phyloP scores from a whole-genome alignment of 305 asterid species.

The Rubia balearica region DNA sequence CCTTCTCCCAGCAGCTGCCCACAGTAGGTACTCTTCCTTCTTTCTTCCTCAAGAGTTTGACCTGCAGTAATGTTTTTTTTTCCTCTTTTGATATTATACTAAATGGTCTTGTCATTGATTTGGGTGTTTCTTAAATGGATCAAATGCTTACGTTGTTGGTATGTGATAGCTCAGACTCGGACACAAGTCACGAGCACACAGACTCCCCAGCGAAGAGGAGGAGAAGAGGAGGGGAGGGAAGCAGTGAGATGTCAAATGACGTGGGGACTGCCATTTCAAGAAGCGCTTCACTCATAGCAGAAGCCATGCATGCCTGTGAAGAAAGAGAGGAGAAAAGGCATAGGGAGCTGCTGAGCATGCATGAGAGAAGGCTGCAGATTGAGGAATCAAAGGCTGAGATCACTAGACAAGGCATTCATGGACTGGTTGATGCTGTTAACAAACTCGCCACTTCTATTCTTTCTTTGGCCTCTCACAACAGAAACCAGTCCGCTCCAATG shows the following conservation, averaged over 20 bases:
- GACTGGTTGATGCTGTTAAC: conserved; percentile 77
- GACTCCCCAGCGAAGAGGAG: conserved; percentile 40
- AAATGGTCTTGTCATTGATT: not conserved
- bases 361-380: conserved; percentile 60
- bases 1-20: conserved; percentile 37
- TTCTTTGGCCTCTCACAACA: conserved; percentile 48
- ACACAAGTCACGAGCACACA: conserved; percentile 27
- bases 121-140: not conserved
- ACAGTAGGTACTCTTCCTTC: conserved; percentile 26
- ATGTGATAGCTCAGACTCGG: conserved; percentile 28
- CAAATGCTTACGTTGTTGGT: conserved; percentile 14
- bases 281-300: conserved; percentile 61
- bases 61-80: not conserved
- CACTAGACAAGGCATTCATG: conserved; percentile 59
- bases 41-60: no score
- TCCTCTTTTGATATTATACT: no score
- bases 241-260: conserved; percentile 21
- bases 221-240: conserved; percentile 21
- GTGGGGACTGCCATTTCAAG: conserved; percentile 62
- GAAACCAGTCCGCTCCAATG: conserved; percentile 29
- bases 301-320: conserved; percentile 57
- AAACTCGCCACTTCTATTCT: conserved; percentile 73
- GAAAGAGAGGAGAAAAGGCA: conserved; percentile 76
- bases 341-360: conserved; percentile 49
- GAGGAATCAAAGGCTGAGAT: conserved; percentile 79